These are phyloP conservation scores for Paramecium caudatum DNA, from an alignment of 73 alveolate species.

Conservation along the genomic window DNA sequence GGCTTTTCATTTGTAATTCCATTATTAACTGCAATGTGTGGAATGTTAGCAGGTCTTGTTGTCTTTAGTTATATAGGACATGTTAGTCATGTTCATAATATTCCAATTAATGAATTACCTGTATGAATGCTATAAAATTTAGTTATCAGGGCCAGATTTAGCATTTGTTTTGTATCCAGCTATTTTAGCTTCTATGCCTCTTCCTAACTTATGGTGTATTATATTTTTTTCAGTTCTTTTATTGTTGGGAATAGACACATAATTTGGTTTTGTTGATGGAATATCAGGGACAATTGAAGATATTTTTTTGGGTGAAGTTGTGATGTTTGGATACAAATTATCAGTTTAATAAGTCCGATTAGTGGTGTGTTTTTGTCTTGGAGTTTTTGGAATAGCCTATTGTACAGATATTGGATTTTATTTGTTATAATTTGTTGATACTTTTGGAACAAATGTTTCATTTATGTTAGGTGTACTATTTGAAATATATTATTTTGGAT, in stretches of 20 bases:
- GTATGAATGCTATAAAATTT: not conserved
- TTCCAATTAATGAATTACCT: slow-evolving; percentile 75
- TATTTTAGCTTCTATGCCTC: slow-evolving; percentile 73
- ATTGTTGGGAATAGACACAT: slow-evolving; percentile 72
- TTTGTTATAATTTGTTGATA: slow-evolving; percentile 66
- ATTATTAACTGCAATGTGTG: slow-evolving; percentile 74
- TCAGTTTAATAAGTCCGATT: slow-evolving; percentile 61
- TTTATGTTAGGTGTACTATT: slow-evolving; percentile 31
- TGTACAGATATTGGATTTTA: slow-evolving; percentile 74
- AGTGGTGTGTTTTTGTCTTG: slow-evolving; percentile 36
- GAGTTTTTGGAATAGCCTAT: slow-evolving; percentile 52
- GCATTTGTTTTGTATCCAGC: slow-evolving; percentile 84
- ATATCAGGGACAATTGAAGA: slow-evolving; percentile 75
- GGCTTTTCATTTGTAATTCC: slow-evolving; percentile 75
- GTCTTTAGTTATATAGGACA: slow-evolving; percentile 80
- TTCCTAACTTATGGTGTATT: slow-evolving; percentile 76
- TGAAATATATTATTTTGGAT: slow-evolving; percentile 16
- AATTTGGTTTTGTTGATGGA: slow-evolving; percentile 73
- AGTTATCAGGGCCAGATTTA: slow-evolving; percentile 80
- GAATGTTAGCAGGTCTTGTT: slow-evolving; percentile 79
- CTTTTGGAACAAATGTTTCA: slow-evolving; percentile 52
- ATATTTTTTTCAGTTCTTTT: slow-evolving; percentile 74
- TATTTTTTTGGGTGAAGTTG: slow-evolving; percentile 55
- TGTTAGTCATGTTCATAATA: slow-evolving; percentile 29
- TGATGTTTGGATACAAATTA: not conserved